phyloP scores from a whole-genome alignment of 2,329 filamentous ascomycete species.

The Fusarium sp. region DNA sequence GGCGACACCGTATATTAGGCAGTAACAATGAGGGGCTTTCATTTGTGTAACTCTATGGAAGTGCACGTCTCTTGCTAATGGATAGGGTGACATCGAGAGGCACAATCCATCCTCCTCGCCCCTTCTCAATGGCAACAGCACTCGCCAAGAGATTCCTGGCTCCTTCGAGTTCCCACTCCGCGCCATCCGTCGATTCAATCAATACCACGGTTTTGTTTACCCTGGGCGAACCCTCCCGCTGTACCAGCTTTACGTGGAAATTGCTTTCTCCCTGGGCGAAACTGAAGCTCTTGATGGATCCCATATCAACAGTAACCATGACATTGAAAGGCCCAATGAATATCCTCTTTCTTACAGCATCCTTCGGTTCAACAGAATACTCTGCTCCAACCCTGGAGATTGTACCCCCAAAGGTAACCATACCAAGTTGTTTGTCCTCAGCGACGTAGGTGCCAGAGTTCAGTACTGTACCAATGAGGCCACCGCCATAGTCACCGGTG shows the following conservation, averaged over 20 bases:
- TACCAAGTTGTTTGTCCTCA: constrained; percentile 54
- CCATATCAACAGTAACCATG: constrained; percentile 54
- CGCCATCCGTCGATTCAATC: constrained; percentile 45
- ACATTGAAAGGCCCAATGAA: constrained; percentile 59
- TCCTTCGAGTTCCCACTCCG: not conserved
- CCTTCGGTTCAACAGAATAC: constrained; percentile 52
- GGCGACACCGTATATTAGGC: not conserved
- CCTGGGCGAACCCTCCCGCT: constrained; percentile 41
- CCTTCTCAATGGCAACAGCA: not conserved
- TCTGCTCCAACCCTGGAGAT: constrained; percentile 38
- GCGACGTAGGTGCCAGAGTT: constrained; percentile 61
- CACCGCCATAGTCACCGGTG: constrained; percentile 66
- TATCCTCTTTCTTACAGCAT: constrained; percentile 57
- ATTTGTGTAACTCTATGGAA: not conserved
- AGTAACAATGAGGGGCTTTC: not conserved
- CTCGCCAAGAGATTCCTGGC: not conserved
- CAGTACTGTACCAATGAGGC: constrained; percentile 61
- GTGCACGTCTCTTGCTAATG: not conserved
- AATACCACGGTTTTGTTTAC: constrained; percentile 47
- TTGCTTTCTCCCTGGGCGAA: constrained; percentile 30
- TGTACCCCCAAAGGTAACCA: constrained; percentile 61
- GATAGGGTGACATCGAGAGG: constrained; percentile 1
- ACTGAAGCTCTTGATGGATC: constrained; percentile 50
- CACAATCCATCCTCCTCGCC: constrained; percentile 37
- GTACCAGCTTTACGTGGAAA: constrained; percentile 42